A percentile compares a stretch with the other conserved stretches of the same genome.
phyloP scores from a whole-genome alignment of 768 basidiomycete species.

The Daedalea quercina region DNA sequence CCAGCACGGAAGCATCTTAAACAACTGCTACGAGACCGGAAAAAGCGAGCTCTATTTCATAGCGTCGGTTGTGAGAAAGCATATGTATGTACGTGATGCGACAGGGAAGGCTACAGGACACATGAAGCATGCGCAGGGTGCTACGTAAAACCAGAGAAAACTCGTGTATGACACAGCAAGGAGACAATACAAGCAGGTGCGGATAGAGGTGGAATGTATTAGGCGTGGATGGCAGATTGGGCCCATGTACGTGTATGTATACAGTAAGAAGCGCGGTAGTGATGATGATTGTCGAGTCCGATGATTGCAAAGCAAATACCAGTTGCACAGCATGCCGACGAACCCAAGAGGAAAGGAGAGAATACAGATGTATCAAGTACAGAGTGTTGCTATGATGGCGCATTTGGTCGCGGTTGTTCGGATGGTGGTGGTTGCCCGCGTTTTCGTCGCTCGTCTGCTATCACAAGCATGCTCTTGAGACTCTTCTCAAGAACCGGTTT shows the following conservation, averaged over 20 bases:
- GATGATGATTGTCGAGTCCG: neutral
- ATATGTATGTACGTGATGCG: too few species aligned
- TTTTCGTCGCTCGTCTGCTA: conserved; percentile 36
- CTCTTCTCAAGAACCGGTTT: conserved; percentile 70
- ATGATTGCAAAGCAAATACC: neutral
- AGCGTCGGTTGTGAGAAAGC: too few species aligned
- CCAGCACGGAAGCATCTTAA: neutral
- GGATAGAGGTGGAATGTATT: too few species aligned
- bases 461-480: conserved; percentile 33
- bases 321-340: neutral
- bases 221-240: too few species aligned
- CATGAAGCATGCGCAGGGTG: too few species aligned
- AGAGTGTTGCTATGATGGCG: conserved; percentile 1
- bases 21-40: neutral
- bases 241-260: too few species aligned
- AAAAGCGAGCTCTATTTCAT: too few species aligned
- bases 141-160: too few species aligned
- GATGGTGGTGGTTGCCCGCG: conserved; percentile 4
- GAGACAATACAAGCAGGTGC: too few species aligned
- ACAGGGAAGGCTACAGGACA: too few species aligned
- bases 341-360: neutral
- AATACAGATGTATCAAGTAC: neutral
- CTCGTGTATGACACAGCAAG: too few species aligned
- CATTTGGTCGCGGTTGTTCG: conserved; percentile 1
- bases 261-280: too few species aligned